Evolutionary conservation across 768 basidiomycete species (phyloP).

Genomic region (Boletus coccyginus): DNA sequence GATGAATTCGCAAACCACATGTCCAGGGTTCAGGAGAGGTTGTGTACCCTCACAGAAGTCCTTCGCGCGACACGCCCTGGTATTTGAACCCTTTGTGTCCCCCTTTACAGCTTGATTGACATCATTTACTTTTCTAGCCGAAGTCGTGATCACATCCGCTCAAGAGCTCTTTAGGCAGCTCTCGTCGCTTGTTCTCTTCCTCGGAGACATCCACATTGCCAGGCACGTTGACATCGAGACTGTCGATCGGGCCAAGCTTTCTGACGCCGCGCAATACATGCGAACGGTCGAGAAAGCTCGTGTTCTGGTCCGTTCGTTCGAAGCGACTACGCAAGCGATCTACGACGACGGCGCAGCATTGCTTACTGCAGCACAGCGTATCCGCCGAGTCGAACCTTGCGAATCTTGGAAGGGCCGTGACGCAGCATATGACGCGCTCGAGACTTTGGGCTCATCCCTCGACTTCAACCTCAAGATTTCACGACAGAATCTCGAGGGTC

Average conservation of each 20-base stretch:
- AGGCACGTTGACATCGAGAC: constrained; percentile 53
- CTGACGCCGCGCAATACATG: constrained; percentile 37
- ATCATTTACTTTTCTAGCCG: constrained; percentile 10
- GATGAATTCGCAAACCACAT: constrained; percentile 31
- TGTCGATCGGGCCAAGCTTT: constrained; percentile 29
- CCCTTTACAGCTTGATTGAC: neutral
- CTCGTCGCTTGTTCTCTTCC: constrained; percentile 38
- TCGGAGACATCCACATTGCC: constrained; percentile 51
- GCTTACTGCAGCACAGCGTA: constrained; percentile 38
- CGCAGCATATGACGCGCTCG: constrained; percentile 27
- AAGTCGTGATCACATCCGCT: constrained; percentile 25
- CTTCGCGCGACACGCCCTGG: constrained; percentile 22
- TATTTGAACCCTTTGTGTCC: constrained; percentile 2
- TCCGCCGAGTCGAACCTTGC: constrained; percentile 26
- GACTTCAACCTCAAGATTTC: constrained; percentile 34
- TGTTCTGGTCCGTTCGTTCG: constrained; percentile 45
- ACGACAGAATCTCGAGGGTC: constrained; percentile 38
- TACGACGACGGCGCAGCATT: constrained; percentile 47
- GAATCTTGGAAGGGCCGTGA: constrained; percentile 24
- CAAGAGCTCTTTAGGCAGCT: constrained; percentile 37
- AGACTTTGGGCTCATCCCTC: constrained; percentile 29
- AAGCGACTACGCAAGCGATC: constrained; percentile 46
- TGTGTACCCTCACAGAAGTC: constrained; percentile 19
- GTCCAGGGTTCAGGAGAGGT: constrained; percentile 28
- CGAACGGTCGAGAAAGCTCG: constrained; percentile 46